Conservation (phyloP, 495 filamentous ascomycete species). For the Neurospora sp. region DNA sequence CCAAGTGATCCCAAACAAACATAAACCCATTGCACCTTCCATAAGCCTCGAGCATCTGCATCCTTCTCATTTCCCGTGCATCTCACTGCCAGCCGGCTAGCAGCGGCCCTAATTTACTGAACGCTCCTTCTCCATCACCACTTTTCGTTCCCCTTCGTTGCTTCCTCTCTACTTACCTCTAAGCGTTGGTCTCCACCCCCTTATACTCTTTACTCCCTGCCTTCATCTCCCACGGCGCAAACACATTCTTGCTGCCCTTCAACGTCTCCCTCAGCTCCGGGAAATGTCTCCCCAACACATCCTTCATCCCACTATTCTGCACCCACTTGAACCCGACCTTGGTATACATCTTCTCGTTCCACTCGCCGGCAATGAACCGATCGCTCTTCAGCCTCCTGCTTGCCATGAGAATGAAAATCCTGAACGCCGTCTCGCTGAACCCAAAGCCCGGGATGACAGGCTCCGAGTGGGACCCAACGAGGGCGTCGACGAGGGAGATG, state of each 20-base stretch:
- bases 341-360: conserved; percentile 26
- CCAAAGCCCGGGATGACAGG: conserved; percentile 32
- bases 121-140: background rate
- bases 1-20: background rate
- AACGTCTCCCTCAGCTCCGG: conserved; percentile 21
- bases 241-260: conserved; percentile 20
- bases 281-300: conserved; percentile 25
- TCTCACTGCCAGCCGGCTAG: background rate
- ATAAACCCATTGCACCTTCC: background rate
- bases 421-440: conserved; percentile 32
- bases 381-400: conserved; percentile 29
- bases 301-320: conserved; percentile 23
- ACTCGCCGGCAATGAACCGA: conserved; percentile 28
- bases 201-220: conserved; percentile 13
- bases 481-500: conserved; percentile 28
- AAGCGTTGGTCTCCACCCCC: conserved; percentile 16
- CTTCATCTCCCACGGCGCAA: conserved; percentile 29
- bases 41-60: background rate
- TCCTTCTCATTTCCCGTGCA: background rate
- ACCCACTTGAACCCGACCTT: conserved; percentile 31
- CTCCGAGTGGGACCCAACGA: conserved; percentile 29
- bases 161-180: background rate
- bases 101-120: background rate
- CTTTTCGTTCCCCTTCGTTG: background rate
- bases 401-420: conserved; percentile 31